phyloP scores from a whole-genome alignment of 2,329 filamentous ascomycete genomes.

The Neodidymelliopsis sp. region DNA sequence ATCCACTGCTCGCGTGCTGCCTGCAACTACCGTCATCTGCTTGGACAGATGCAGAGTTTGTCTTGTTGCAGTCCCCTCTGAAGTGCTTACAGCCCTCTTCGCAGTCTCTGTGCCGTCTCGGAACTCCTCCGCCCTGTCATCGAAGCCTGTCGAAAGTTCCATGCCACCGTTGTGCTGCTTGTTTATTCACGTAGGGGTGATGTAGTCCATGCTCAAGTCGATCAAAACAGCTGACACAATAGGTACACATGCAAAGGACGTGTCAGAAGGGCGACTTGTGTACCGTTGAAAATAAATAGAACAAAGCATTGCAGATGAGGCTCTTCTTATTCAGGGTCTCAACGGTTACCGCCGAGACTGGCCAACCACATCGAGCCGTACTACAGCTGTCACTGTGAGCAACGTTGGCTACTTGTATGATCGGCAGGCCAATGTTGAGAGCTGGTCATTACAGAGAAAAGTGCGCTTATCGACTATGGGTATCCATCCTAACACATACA shows the following conservation, averaged over 20 bases:
- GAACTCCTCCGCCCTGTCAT: background rate
- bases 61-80: background rate
- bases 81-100: background rate
- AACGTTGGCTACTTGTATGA: no score
- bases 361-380: background rate
- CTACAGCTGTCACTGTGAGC: background rate
- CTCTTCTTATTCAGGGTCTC: background rate
- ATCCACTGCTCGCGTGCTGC: slow-evolving; percentile 3
- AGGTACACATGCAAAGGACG: no score
- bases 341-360: background rate
- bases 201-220: no score
- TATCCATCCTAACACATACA: background rate
- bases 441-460: no score
- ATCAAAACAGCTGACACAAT: no score
- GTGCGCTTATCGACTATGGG: no score
- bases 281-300: no score
- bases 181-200: background rate
- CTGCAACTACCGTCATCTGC: background rate
- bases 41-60: background rate
- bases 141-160: background rate
- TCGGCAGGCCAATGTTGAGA: no score
- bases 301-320: no score
- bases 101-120: background rate
- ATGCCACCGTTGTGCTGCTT: background rate
- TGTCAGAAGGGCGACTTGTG: no score